phyloP scores from a whole-genome alignment of 2,329 filamentous ascomycete species.

The Leptographium lundbergii region DNA sequence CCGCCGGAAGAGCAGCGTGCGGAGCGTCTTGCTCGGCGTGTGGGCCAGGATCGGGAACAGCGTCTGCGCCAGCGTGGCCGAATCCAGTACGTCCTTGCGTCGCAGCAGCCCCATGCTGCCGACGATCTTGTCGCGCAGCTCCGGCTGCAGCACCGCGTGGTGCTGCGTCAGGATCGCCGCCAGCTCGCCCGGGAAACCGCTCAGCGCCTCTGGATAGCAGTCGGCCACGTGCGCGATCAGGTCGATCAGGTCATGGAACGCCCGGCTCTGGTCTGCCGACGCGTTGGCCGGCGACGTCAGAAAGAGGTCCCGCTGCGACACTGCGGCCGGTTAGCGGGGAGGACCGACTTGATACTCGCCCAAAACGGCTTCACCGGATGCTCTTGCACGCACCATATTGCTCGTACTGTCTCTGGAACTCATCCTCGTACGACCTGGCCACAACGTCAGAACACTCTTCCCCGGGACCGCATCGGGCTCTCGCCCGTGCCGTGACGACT shows the following conservation, averaged over 20 bases:
- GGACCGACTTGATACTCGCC: neutral
- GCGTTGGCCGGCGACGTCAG: slow-evolving; percentile 68
- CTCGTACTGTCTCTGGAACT: slow-evolving; percentile 59
- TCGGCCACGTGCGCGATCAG: slow-evolving; percentile 89
- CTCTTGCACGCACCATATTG: slow-evolving; percentile 53
- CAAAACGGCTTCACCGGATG: neutral
- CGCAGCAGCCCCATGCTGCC: slow-evolving; percentile 76
- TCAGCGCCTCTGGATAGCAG: slow-evolving; percentile 75
- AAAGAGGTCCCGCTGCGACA: slow-evolving; percentile 79
- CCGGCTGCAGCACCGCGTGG: slow-evolving; percentile 69
- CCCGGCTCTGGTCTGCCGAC: slow-evolving; percentile 65
- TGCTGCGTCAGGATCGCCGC: slow-evolving; percentile 70
- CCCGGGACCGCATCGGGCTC: too few species aligned
- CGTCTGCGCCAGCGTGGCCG: slow-evolving; percentile 60
- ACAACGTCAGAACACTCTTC: neutral
- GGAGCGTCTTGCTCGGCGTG: slow-evolving; percentile 77
- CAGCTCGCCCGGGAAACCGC: slow-evolving; percentile 65
- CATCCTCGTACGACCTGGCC: slow-evolving; percentile 70
- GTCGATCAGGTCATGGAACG: slow-evolving; percentile 83
- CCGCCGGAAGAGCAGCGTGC: slow-evolving; percentile 72
- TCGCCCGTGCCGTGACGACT: slow-evolving; percentile 16
- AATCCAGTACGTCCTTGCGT: slow-evolving; percentile 88
- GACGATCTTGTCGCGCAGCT: slow-evolving; percentile 88
- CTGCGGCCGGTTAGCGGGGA: neutral
- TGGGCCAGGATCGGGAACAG: slow-evolving; percentile 89